Conservation (phyloP, 805 yeast genomes). For the Candida ascalaphidarum region DNA sequence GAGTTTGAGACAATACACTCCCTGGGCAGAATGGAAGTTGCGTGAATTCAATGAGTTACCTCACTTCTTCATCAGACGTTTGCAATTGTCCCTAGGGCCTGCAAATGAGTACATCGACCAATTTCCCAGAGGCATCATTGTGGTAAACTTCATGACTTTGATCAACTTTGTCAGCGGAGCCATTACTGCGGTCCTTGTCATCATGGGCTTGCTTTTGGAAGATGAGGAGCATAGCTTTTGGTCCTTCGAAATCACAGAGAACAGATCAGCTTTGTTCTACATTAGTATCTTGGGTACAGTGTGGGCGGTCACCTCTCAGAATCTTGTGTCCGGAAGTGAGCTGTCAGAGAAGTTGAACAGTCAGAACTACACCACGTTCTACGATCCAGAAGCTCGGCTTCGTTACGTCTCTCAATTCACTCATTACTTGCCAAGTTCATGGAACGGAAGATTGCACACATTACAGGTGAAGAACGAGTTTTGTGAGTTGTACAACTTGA, state of each 20-base stretch:
- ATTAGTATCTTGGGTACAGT: conserved; percentile 83
- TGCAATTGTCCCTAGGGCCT: conserved; percentile 67
- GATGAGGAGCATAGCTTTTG: conserved; percentile 75
- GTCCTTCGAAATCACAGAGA: conserved; percentile 79
- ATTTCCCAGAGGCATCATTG: conserved; percentile 69
- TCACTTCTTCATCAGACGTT: conserved; percentile 75
- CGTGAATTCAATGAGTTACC: conserved; percentile 91
- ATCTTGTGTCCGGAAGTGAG: conserved; percentile 3
- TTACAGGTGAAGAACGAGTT: conserved; percentile 79
- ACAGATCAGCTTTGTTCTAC: conserved; percentile 76
- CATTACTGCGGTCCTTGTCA: conserved; percentile 68
- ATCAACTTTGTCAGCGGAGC: conserved; percentile 73
- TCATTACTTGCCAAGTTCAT: conserved; percentile 78
- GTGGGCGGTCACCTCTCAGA: conserved; percentile 57
- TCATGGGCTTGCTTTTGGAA: conserved; percentile 64
- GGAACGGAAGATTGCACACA: conserved; percentile 84
- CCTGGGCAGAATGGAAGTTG: conserved; percentile 90
- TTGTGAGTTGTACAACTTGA: conserved; percentile 67
- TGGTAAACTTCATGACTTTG: conserved; percentile 28
- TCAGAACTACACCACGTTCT: conserved; percentile 38
- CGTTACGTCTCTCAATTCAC: conserved; percentile 77
- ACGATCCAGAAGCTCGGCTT: conserved; percentile 87
- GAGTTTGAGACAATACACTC: conserved; percentile 73
- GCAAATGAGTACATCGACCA: conserved; percentile 83
- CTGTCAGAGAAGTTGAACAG: conserved; percentile 16